Evolutionary conservation across 495 filamentous ascomycete genomes (phyloP).

Genomic region (Platismatia glauca): DNA sequence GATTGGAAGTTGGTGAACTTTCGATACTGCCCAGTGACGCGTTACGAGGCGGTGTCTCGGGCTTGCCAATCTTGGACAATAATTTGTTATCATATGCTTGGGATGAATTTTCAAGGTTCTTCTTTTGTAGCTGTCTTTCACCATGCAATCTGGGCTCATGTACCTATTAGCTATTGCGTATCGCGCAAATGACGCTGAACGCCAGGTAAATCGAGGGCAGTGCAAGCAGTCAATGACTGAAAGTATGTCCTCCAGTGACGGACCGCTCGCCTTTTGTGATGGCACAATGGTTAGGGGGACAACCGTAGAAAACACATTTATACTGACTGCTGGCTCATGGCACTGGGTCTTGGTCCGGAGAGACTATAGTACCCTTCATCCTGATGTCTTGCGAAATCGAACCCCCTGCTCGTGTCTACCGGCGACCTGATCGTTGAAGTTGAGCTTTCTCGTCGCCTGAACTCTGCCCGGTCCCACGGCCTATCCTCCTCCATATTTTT

Average conservation of each 20-base stretch:
- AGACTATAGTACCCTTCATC: slow-evolving; percentile 48
- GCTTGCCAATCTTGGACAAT: slow-evolving; percentile 64
- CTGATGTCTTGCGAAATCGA: slow-evolving; percentile 25
- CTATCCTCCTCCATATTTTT: slow-evolving; percentile 19
- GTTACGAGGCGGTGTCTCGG: slow-evolving; percentile 48
- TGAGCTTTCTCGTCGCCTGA: slow-evolving; percentile 29
- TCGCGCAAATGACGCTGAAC: slow-evolving; percentile 19
- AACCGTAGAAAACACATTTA: slow-evolving; percentile 12
- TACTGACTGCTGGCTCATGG: slow-evolving; percentile 30
- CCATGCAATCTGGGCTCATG: slow-evolving; percentile 44
- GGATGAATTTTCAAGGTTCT: slow-evolving; percentile 50
- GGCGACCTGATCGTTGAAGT: slow-evolving; percentile 31
- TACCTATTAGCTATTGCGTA: slow-evolving; percentile 21
- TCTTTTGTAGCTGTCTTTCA: slow-evolving; percentile 48
- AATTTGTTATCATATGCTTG: slow-evolving; percentile 73
- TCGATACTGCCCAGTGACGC: slow-evolving; percentile 36
- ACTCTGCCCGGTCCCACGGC: slow-evolving; percentile 25
- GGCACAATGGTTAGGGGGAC: neutral
- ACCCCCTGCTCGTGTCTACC: slow-evolving; percentile 21
- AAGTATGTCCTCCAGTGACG: slow-evolving; percentile 2
- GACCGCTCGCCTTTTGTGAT: slow-evolving; percentile 1
- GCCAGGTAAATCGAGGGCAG: neutral
- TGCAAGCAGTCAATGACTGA: neutral
- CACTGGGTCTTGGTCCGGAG: slow-evolving; percentile 37
- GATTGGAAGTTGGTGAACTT: slow-evolving; percentile 39